Conservation (phyloP, 257 asterid genomes). For the Nemophila menziesii region DNA sequence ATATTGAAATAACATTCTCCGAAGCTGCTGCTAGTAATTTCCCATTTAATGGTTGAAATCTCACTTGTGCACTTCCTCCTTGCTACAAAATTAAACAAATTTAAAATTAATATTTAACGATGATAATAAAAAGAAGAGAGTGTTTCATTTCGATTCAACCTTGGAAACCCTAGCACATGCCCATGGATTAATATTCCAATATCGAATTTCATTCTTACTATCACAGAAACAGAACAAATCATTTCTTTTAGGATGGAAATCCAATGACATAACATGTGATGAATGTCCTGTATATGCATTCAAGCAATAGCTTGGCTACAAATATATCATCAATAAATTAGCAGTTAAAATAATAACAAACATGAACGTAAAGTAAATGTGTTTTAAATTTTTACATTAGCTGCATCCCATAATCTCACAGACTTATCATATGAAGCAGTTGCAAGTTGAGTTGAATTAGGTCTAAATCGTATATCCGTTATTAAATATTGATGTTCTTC, state of each 20-base stretch:
- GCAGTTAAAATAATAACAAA: not conserved
- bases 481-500: slow-evolving; percentile 81
- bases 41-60: slow-evolving; percentile 86
- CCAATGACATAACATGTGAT: slow-evolving; percentile 77
- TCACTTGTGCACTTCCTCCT: slow-evolving; percentile 94
- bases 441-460: slow-evolving; percentile 86
- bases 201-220: slow-evolving; percentile 61
- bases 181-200: slow-evolving; percentile 64
- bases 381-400: slow-evolving; percentile 48
- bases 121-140: not conserved
- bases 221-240: slow-evolving; percentile 93
- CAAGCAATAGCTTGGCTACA: slow-evolving; percentile 89
- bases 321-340: slow-evolving; percentile 13
- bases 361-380: slow-evolving; percentile 5
- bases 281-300: slow-evolving; percentile 66
- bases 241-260: slow-evolving; percentile 87
- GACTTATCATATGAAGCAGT: slow-evolving; percentile 87
- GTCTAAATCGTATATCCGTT: slow-evolving; percentile 91
- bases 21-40: slow-evolving; percentile 90
- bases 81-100: slow-evolving; percentile 35
- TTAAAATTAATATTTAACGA: not conserved
- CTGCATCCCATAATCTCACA: slow-evolving; percentile 95
- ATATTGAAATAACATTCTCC: slow-evolving; percentile 71
- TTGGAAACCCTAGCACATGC: slow-evolving; percentile 59
- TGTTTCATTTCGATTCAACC: slow-evolving; percentile 24